Evolutionary conservation across 305 asterid species (phyloP), one percentile per base, ranked within the genome.

Genomic region (Rubia occidens): DNA sequence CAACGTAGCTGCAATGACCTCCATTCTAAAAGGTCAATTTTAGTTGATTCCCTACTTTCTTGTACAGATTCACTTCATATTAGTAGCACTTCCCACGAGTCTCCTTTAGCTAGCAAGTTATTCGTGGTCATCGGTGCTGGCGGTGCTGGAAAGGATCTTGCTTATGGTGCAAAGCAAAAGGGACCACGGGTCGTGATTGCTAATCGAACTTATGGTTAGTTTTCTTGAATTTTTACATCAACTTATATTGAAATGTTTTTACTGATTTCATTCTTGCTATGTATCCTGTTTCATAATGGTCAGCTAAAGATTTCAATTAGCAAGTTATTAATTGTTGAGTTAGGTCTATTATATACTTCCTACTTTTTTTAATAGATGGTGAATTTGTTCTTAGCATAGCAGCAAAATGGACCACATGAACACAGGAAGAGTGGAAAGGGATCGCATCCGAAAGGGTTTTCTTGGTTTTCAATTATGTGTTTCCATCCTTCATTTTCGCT

Each of bases 71-170:
- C 76, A 9, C 79, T 74, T 2, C 67, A 67, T 67, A 75, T 69
- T 56, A 62, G 76, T 56, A 62, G 77, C 54, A 47, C 54, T 71
- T 82, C 81, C 43, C 69, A 39, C 8, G 71, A 44, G 66, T 90
- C 97, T 4, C 97, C 95, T 58, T 81, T 90, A 81, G 87, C 88
- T 56, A 89, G 95, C 64, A 94, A 87, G 80, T 65, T 90, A 71
- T 90, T 94, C 72, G 84, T 94, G 40, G 93, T 94, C 73, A 85
- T 90, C 72, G 97, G 97, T 49, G 99, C 99, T 66, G 99, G 99
- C 32, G 99, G 99, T 51, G 99, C 99, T 15, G 97, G 97, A 49
- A 89, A 85, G 84, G 95, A 96, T 20, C 87, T 94, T 60, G 99
- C 99, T 70, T 90, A 85, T 78, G 99, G 97, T 45, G 99, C 99